phyloP scores from a whole-genome alignment of 805 yeast genomes.

The Priceomyces carsonii region DNA sequence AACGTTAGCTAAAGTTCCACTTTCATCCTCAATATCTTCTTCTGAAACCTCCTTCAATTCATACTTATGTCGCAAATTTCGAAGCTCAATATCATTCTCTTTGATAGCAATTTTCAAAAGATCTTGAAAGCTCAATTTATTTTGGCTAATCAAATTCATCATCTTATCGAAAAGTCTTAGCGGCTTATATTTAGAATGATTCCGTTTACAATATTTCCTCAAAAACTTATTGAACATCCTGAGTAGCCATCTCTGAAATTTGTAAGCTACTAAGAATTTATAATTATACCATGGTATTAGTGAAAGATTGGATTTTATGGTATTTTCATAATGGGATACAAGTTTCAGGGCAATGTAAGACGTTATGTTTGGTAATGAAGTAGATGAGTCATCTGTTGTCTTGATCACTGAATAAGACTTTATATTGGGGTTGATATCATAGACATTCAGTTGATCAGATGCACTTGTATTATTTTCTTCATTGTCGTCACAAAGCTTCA shows the following conservation, averaged over 20 bases:
- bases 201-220: constrained; percentile 23
- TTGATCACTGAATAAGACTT: constrained; percentile 13
- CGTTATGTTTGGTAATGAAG: constrained; percentile 12
- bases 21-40: constrained; percentile 8
- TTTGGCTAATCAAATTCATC: constrained; percentile 19
- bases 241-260: constrained; percentile 36
- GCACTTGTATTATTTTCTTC: not conserved
- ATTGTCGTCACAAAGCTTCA: constrained; percentile 19
- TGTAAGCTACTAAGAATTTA: constrained; percentile 22
- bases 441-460: not conserved
- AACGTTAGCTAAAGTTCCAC: constrained; percentile 18
- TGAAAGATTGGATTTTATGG: constrained; percentile 16
- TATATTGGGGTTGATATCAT: constrained; percentile 14
- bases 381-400: constrained; percentile 2
- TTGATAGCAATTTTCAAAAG: constrained; percentile 24
- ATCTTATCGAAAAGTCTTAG: constrained; percentile 25
- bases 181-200: constrained; percentile 15
- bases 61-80: constrained; percentile 13
- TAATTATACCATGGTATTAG: constrained; percentile 27
- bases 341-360: constrained; percentile 23
- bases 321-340: constrained; percentile 20
- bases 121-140: constrained; percentile 20
- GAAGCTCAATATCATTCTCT: constrained; percentile 26
- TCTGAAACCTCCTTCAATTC: constrained; percentile 4
- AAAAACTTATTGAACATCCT: constrained; percentile 37